Evolutionary conservation across 2,329 filamentous ascomycete genomes (phyloP).

Genomic region (Venturia asperata): DNA sequence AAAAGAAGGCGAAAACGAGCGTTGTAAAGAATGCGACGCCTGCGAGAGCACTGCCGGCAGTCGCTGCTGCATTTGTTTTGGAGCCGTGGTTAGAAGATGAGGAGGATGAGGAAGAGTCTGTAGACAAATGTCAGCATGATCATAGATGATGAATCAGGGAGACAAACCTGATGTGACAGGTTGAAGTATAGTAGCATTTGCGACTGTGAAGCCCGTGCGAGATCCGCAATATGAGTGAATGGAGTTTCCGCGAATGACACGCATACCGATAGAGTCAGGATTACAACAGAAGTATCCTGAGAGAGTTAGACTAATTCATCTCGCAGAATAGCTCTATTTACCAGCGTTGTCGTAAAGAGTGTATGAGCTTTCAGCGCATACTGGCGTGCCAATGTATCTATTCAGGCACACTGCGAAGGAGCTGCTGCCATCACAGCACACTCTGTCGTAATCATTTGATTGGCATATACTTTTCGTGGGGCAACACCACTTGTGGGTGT

Average conservation of each 20-base stretch:
- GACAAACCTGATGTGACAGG: not conserved
- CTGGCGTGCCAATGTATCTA: not conserved
- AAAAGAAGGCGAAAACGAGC: not conserved
- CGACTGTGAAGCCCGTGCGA: not conserved
- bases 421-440: not conserved
- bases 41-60: not conserved
- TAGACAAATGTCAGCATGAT: not conserved
- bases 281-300: conserved; percentile 5
- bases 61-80: conserved; percentile 1
- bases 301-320: not conserved
- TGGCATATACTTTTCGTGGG: not conserved
- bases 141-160: not conserved
- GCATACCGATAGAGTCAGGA: not conserved
- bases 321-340: not conserved
- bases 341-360: conserved; percentile 5
- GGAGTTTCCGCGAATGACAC: not conserved
- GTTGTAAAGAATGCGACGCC: not conserved
- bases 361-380: not conserved
- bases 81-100: not conserved
- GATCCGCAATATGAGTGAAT: not conserved
- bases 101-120: not conserved
- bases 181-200: conserved; percentile 6
- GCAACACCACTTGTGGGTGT: conserved; percentile 4
- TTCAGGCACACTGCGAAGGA: not conserved
- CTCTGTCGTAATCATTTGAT: conserved; percentile 3